Percentiles rank a stretch among this genome's conserved stretches.
These are phyloP conservation scores for Fusarium scirpi DNA, from an alignment of 2,329 filamentous ascomycete species.

Conservation along the genomic window DNA sequence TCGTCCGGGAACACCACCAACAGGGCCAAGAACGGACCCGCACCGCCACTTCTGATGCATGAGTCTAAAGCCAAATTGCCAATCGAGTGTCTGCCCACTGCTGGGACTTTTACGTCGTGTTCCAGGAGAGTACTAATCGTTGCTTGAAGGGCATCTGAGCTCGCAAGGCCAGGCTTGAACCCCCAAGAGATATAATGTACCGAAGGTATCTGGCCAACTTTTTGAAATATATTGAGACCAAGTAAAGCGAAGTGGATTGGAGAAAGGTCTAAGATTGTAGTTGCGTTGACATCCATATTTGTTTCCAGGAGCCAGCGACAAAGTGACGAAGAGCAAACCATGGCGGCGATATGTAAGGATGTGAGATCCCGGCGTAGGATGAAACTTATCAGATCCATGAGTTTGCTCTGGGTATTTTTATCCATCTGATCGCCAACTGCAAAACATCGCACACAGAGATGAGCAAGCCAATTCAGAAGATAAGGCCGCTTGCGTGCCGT, in stretches of 20 bases:
- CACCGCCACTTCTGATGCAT: accelerated
- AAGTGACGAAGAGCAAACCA: neutral
- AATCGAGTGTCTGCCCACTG: neutral
- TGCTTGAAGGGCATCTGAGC: neutral
- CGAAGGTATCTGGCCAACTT: accelerated
- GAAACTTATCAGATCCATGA: neutral
- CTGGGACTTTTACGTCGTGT: accelerated
- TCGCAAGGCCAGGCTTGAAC: neutral
- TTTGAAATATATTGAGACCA: neutral
- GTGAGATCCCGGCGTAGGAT: neutral
- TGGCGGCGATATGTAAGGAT: neutral
- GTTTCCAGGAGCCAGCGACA: neutral
- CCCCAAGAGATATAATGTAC: neutral
- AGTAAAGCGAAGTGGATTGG: neutral
- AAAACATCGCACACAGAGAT: neutral
- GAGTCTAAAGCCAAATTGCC: neutral
- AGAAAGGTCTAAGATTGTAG: neutral
- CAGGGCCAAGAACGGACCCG: neutral
- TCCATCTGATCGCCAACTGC: no score
- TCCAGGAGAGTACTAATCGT: neutral
- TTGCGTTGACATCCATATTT: neutral
- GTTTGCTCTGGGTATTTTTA: neutral
- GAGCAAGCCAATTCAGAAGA: neutral
- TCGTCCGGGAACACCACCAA: neutral
- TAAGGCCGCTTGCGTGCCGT: neutral